Conservation (phyloP, 2,329 filamentous ascomycete species). For the Cadophora luteo-olivacea region DNA sequence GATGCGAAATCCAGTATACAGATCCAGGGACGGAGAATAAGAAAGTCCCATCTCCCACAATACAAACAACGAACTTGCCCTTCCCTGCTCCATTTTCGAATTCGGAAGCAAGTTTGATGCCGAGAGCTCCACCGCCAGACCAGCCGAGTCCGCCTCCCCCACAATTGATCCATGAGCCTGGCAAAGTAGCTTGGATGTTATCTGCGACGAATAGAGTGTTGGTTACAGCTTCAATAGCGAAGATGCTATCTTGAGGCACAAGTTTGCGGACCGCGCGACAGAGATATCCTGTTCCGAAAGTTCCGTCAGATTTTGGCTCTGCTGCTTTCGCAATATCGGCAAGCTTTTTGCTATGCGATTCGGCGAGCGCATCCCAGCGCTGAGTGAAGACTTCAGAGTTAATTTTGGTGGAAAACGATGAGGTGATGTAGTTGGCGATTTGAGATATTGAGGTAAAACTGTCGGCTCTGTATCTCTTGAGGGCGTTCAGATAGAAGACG, state of each 20-base stretch:
- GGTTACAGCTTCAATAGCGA: constrained; percentile 80
- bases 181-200: constrained; percentile 70
- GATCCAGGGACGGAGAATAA: constrained; percentile 69
- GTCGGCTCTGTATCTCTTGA: constrained; percentile 71
- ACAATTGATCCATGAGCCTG: constrained; percentile 81
- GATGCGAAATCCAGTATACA: constrained; percentile 72
- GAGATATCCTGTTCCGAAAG: constrained; percentile 56
- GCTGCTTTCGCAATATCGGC: constrained; percentile 62
- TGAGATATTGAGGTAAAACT: constrained; percentile 71
- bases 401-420: constrained; percentile 51
- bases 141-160: constrained; percentile 82
- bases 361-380: constrained; percentile 61
- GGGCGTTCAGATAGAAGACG: constrained; percentile 72
- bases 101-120: constrained; percentile 73
- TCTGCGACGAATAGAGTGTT: constrained; percentile 71
- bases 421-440: constrained; percentile 66
- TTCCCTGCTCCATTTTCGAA: constrained; percentile 54
- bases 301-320: constrained; percentile 65
- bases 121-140: constrained; percentile 77
- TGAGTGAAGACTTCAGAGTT: constrained; percentile 46
- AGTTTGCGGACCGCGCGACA: constrained; percentile 56
- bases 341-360: constrained; percentile 64
- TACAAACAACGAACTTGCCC: constrained; percentile 66
- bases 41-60: constrained; percentile 73
- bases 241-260: constrained; percentile 72